Conservation (phyloP, 148 eudicot genomes). For the Simmondsia chinensis region DNA sequence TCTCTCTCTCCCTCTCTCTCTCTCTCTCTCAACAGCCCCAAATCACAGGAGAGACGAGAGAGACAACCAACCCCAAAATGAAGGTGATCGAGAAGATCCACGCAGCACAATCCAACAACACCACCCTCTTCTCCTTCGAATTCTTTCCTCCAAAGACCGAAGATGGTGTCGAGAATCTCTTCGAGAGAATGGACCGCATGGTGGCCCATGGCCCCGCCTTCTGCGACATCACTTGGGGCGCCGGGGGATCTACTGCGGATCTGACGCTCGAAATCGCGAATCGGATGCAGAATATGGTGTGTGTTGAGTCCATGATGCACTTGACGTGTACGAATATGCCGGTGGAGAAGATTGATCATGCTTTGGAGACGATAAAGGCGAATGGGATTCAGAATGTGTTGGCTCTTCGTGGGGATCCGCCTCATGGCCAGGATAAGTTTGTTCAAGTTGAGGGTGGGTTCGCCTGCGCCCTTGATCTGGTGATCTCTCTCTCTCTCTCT, state of each 20-base stretch:
- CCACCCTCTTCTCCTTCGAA: slow-evolving; percentile 74
- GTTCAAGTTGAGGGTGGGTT: slow-evolving; percentile 86
- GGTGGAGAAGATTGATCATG: slow-evolving; percentile 83
- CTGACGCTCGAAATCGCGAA: slow-evolving; percentile 79
- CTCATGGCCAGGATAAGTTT: slow-evolving; percentile 95
- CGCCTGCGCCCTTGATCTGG: slow-evolving; percentile 98
- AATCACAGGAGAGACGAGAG: background rate
- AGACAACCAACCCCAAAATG: slow-evolving; percentile 34
- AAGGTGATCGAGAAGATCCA: slow-evolving; percentile 88
- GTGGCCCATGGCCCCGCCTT: slow-evolving; percentile 68
- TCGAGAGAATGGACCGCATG: slow-evolving; percentile 94
- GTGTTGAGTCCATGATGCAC: slow-evolving; percentile 97
- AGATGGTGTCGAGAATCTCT: slow-evolving; percentile 88
- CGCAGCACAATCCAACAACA: slow-evolving; percentile 22
- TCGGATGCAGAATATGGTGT: slow-evolving; percentile 87
- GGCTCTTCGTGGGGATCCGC: slow-evolving; percentile 93
- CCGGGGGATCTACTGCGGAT: slow-evolving; percentile 96
- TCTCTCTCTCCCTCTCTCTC: background rate
- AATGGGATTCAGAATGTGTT: slow-evolving; percentile 89
- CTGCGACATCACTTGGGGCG: slow-evolving; percentile 98
- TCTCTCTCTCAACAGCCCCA: background rate
- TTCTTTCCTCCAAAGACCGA: slow-evolving; percentile 94
- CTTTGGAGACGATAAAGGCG: slow-evolving; percentile 47
- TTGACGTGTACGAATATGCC: slow-evolving; percentile 96
- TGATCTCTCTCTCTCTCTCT: background rate